A percentile compares a stretch with the other conserved stretches of the same genome.
Evolutionary conservation across 2,329 filamentous ascomycete species (phyloP).

Genomic region (Aspergillus fumigatus): DNA sequence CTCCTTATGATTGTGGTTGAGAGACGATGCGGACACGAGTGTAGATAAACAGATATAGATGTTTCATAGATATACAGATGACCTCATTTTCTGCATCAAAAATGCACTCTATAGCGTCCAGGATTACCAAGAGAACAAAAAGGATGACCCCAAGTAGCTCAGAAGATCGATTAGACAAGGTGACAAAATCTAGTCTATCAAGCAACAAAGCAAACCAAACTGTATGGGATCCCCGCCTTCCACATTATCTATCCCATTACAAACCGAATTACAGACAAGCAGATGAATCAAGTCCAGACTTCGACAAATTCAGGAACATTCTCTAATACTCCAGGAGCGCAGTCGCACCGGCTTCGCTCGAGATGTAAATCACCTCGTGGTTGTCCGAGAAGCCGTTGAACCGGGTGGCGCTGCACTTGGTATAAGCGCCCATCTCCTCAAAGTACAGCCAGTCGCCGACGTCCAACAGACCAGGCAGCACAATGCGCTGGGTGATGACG

Average conservation of each 20-base stretch:
- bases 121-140: neutral
- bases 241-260: conserved; percentile 2
- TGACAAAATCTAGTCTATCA: conserved; percentile 4
- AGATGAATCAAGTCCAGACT: neutral
- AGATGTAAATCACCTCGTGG: conserved; percentile 92
- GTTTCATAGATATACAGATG: neutral
- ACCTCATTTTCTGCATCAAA: neutral
- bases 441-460: conserved; percentile 99
- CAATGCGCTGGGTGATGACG: conserved; percentile 78
- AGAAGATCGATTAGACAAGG: neutral
- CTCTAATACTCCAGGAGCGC: conserved; percentile 58
- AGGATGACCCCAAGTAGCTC: neutral
- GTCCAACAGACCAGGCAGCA: conserved; percentile 71
- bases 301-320: neutral
- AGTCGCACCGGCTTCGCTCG: conserved; percentile 81
- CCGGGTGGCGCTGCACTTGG: conserved; percentile 92
- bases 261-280: conserved; percentile 2
- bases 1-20: conserved; percentile 2
- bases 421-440: conserved; percentile 98
- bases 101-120: neutral
- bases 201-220: conserved; percentile 1
- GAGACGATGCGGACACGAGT: neutral
- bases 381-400: conserved; percentile 96
- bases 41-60: neutral
- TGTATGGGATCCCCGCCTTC: neutral